Percentiles rank a stretch among this genome's conserved stretches.
Conservation (phyloP, 192 early-diverging fungal species). For the Coemansia sp. region DNA sequence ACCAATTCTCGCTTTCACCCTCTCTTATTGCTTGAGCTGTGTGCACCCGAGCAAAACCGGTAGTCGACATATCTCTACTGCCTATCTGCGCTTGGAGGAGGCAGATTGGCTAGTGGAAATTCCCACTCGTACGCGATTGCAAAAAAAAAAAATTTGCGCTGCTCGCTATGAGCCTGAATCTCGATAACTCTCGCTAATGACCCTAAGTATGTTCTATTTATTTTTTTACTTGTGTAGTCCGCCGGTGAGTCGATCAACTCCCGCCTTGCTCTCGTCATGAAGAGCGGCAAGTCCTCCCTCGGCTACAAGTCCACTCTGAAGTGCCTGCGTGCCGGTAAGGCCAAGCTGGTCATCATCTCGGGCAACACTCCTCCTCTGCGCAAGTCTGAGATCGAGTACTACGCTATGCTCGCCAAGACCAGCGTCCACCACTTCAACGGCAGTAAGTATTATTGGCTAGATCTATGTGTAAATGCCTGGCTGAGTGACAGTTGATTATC, state of each 20-base stretch:
- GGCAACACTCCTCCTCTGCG: slow-evolving; percentile 99
- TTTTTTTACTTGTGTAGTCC: slow-evolving; percentile 67
- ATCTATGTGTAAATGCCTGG: background rate
- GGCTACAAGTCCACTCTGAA: slow-evolving; percentile 99
- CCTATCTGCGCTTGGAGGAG: background rate
- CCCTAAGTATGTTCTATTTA: background rate
- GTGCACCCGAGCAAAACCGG: background rate
- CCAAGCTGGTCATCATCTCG: slow-evolving; percentile 99
- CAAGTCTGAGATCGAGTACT: slow-evolving; percentile 99
- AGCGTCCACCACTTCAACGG: slow-evolving; percentile 99
- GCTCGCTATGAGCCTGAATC: background rate
- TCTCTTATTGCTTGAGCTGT: background rate
- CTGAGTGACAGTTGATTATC: background rate
- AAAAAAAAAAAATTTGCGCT: background rate
- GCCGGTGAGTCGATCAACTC: slow-evolving; percentile 96
- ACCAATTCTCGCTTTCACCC: background rate
- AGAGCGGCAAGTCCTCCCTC: slow-evolving; percentile 97
- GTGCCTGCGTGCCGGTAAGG: slow-evolving; percentile 94
- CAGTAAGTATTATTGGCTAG: slow-evolving; percentile 66
- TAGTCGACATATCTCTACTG: background rate
- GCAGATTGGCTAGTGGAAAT: background rate
- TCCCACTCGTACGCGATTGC: background rate
- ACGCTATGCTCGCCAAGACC: slow-evolving; percentile 99
- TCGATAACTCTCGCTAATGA: slow-evolving; percentile 3
- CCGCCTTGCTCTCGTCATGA: slow-evolving; percentile 98